Conservation (phyloP, 495 filamentous ascomycete species). For the Xylaria cubensis region DNA sequence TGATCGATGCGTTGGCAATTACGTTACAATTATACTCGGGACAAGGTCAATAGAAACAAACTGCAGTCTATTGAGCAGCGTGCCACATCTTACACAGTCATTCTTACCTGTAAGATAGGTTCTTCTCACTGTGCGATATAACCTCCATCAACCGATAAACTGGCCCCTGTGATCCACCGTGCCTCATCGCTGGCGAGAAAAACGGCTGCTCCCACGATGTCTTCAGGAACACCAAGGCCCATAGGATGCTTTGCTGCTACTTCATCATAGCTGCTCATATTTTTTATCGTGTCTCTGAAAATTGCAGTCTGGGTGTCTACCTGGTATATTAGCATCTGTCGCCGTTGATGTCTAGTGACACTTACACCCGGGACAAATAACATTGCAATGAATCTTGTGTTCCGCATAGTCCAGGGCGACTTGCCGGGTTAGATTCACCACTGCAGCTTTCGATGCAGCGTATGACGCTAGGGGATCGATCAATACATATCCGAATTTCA, state of each 20-base stretch:
- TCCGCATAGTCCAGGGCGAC: conserved; percentile 59
- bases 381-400: conserved; percentile 62
- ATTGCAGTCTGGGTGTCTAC: conserved; percentile 6
- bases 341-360: conserved; percentile 29
- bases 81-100: neutral
- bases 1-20: neutral
- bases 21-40: neutral
- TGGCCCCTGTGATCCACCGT: conserved; percentile 53
- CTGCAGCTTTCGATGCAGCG: conserved; percentile 60
- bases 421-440: conserved; percentile 55
- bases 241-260: conserved; percentile 41
- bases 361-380: conserved; percentile 62
- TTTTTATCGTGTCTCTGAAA: neutral
- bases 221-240: conserved; percentile 51
- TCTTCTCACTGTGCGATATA: conserved; percentile 46
- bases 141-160: conserved; percentile 60
- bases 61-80: neutral
- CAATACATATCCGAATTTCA: neutral
- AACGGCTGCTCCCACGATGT: conserved; percentile 58
- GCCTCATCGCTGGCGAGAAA: conserved; percentile 60
- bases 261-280: conserved; percentile 29
- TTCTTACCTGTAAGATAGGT: neutral
- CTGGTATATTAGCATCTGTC: neutral
- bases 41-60: neutral
- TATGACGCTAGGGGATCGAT: conserved; percentile 46